Conservation (phyloP, 2,329 filamentous ascomycete genomes). For the Trichoderma guizhouense region DNA sequence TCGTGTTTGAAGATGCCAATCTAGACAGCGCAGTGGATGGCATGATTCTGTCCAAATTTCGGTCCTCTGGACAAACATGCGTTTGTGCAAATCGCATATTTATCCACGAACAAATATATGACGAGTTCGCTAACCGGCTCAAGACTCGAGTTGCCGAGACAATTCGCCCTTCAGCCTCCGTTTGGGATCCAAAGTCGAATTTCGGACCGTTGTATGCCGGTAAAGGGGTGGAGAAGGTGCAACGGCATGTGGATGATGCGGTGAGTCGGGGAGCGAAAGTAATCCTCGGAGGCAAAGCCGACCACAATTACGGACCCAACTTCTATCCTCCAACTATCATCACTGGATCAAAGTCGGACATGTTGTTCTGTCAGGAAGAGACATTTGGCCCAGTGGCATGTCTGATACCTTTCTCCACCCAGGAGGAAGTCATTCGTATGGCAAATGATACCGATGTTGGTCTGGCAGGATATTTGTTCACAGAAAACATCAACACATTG, state of each 20-base stretch:
- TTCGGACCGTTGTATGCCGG: constrained; percentile 65
- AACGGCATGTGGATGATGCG: constrained; percentile 62
- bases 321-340: constrained; percentile 73
- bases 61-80: constrained; percentile 85
- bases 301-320: constrained; percentile 38
- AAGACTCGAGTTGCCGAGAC: background rate
- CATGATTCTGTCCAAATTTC: constrained; percentile 69
- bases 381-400: constrained; percentile 74
- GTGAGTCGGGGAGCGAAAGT: constrained; percentile 59
- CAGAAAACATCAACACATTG: constrained; percentile 38
- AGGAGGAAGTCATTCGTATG: constrained; percentile 65
- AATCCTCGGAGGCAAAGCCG: constrained; percentile 51
- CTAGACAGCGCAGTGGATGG: constrained; percentile 61
- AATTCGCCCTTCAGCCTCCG: constrained; percentile 63
- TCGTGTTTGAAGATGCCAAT: constrained; percentile 74
- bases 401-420: constrained; percentile 66
- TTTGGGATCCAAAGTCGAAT: constrained; percentile 53
- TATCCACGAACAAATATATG: constrained; percentile 69
- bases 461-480: constrained; percentile 73
- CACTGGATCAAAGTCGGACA: constrained; percentile 57
- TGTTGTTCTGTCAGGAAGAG: constrained; percentile 66
- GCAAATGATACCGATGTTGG: constrained; percentile 69
- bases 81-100: constrained; percentile 79
- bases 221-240: constrained; percentile 52
- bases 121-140: constrained; percentile 49